A percentile compares a stretch with the other conserved stretches of the same genome.
Evolutionary conservation across 371 early-diverging fungal genomes (phyloP).

Genomic region (Mucor mucedo): DNA sequence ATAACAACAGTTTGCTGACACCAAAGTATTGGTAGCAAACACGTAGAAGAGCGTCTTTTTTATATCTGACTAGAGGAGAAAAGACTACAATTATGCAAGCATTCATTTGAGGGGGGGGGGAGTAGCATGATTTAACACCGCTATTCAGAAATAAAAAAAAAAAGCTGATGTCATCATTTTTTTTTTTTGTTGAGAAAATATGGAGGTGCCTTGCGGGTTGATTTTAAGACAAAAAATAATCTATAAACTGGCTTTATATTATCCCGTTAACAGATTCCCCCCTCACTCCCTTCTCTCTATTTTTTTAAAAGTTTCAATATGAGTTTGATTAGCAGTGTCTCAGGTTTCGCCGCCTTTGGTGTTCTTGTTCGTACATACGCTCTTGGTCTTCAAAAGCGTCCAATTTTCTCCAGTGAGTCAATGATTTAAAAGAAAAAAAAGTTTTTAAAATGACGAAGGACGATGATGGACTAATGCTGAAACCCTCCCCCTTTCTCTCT

Average conservation of each 20-base stretch:
- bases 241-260: not conserved
- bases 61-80: too few relatives aligned
- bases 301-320: slow-evolving; percentile 23
- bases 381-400: slow-evolving; percentile 57
- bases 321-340: slow-evolving; percentile 53
- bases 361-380: slow-evolving; percentile 59
- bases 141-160: too few relatives aligned
- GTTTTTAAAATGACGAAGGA: not conserved
- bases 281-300: slow-evolving; percentile 14
- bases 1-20: too few relatives aligned
- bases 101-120: too few relatives aligned
- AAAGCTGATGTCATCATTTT: too few relatives aligned
- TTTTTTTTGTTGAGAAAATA: too few relatives aligned
- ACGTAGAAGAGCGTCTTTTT: too few relatives aligned
- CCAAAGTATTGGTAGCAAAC: too few relatives aligned
- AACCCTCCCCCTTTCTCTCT: not conserved
- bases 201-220: too few relatives aligned
- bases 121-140: too few relatives aligned
- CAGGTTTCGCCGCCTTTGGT: slow-evolving; percentile 60
- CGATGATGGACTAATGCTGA: not conserved
- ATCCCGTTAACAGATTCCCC: slow-evolving; percentile 7
- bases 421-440: not conserved
- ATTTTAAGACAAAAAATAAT: not conserved
- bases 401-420: slow-evolving; percentile 49
- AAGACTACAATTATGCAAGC: too few relatives aligned